Evolutionary conservation across 2,329 filamentous ascomycete genomes (phyloP).

Genomic region (Aspergillus sp.): DNA sequence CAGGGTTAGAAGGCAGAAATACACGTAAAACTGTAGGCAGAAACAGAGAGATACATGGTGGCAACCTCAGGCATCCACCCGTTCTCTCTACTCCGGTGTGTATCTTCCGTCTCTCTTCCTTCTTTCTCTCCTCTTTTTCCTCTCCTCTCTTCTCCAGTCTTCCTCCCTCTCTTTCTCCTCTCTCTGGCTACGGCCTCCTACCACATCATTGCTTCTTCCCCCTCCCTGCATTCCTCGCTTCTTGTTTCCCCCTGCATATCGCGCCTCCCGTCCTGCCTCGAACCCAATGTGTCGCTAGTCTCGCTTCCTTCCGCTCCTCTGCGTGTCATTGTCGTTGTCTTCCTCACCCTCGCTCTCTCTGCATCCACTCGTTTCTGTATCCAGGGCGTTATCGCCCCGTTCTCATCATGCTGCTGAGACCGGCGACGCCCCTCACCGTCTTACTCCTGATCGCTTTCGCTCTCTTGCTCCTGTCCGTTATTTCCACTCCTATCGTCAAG

Average conservation of each 20-base stretch:
- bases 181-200: too few relatives aligned
- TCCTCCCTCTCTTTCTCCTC: background rate
- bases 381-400: conserved; percentile 7
- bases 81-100: too few relatives aligned
- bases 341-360: background rate
- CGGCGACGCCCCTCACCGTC: conserved; percentile 81
- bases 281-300: background rate
- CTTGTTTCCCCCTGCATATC: too few relatives aligned
- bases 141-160: background rate
- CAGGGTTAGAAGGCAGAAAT: too few relatives aligned
- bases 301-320: background rate
- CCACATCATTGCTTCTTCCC: too few relatives aligned
- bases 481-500: conserved; percentile 86
- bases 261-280: too few relatives aligned
- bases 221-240: too few relatives aligned
- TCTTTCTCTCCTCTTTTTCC: background rate
- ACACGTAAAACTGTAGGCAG: too few relatives aligned
- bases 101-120: too few relatives aligned
- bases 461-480: conserved; percentile 71
- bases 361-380: background rate
- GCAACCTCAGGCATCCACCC: too few relatives aligned
- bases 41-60: too few relatives aligned
- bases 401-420: conserved; percentile 64
- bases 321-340: background rate
- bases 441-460: conserved; percentile 78